Evolutionary conservation across 768 basidiomycete genomes (phyloP), one percentile per base, ranked within the genome.

Genomic region (Russula abietina): DNA sequence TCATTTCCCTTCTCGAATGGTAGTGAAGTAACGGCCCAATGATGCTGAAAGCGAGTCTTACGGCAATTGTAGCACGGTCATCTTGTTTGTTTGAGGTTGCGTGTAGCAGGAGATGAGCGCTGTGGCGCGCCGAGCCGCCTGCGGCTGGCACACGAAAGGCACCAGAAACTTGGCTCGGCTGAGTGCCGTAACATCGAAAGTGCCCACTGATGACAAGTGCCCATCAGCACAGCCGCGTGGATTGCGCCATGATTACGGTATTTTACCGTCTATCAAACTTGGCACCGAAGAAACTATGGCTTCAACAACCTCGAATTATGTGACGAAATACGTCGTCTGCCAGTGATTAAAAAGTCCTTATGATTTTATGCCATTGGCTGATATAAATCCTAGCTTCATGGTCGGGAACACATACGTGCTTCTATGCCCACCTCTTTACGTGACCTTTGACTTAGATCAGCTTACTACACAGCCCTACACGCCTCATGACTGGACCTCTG

Each of bases 251-350:
- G 30, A 33, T 30, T 19, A n/a, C n/a, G n/a, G n/a, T 32, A 7
- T 11, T 16, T 9, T 12, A 16, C 24, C 8, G 36, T 22, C 10
- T 19, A n/a, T 10, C 17, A 19, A 19, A 17, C 14, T 28, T 36
- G 16, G 24, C n/a, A 43, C 48, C 24, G 24, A 11, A 2, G 30
- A n/a, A n/a, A 0, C 1, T 0, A 55, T 59, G 61, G 48, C 36
- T 22, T 36, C 53, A 5, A 6, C 33, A 1, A 8, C 33, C 6
- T 22, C 36, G 1, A 16, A 8, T 41, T 30, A n/a, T 16, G n/a
- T n/a, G n/a, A 12, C 26, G 12, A 65, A 59, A 55, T 53, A 45
- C 9, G 57, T 65, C 24, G 57, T 65, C 12, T 65, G 65, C 65
- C 62, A 65, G 61, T 65, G 12, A 64, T 57, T 59, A 22, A 30